Evolutionary conservation across 2,329 filamentous ascomycete genomes (phyloP).

Genomic region (Aureobasidium uvarum): DNA sequence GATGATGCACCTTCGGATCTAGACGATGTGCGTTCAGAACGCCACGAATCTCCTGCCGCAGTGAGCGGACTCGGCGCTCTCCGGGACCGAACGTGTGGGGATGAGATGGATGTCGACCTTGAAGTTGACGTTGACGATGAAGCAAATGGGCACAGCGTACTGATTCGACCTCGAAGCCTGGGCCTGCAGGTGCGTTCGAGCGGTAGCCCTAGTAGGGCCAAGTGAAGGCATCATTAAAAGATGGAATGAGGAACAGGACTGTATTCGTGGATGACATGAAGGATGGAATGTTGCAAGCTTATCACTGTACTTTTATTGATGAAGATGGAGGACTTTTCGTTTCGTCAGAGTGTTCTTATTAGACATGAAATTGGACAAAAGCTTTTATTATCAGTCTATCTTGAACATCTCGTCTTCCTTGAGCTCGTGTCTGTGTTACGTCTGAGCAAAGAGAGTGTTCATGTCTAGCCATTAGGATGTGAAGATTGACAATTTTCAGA

Average conservation of each 20-base stretch:
- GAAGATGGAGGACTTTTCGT: conserved; percentile 16
- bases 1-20: conserved; percentile 44
- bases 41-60: conserved; percentile 33
- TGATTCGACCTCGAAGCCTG: conserved; percentile 34
- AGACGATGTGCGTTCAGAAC: conserved; percentile 34
- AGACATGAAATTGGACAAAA: conserved; percentile 23
- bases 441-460: not conserved
- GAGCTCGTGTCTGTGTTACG: not conserved
- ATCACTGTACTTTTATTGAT: conserved; percentile 21
- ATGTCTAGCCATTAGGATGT: not conserved
- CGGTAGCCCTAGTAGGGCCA: conserved; percentile 23
- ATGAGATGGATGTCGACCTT: conserved; percentile 40
- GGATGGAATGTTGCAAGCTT: not conserved
- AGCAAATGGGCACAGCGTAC: conserved; percentile 38
- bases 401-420: not conserved
- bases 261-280: not conserved
- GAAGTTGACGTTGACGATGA: conserved; percentile 40
- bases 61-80: conserved; percentile 26
- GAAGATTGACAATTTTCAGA: too few relatives aligned
- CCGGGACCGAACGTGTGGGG: conserved; percentile 33
- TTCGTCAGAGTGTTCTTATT: conserved; percentile 22
- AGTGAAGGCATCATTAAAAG: not conserved
- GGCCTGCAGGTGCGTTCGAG: conserved; percentile 24
- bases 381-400: conserved; percentile 3
- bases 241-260: not conserved